Evolutionary conservation across 2,329 filamentous ascomycete genomes (phyloP), one percentile per base, ranked within the genome.

Genomic region (Clonostachys rosea): DNA sequence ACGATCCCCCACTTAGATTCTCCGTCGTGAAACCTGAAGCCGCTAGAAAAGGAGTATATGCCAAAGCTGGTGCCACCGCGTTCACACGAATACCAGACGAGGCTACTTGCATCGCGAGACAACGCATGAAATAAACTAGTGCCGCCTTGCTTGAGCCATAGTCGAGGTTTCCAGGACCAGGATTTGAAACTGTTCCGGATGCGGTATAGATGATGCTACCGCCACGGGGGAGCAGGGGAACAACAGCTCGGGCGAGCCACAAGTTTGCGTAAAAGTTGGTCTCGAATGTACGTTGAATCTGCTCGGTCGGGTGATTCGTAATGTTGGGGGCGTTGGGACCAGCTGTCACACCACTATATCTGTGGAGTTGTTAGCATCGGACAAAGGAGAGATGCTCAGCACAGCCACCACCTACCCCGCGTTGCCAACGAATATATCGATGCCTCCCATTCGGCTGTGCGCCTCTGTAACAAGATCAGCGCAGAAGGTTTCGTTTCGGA

Each of bases 121-220:
- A 66, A 12, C 71, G 65, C 1, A 79, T 82, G 52, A 83, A 82
- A 0, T 73, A 72, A 3, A 73, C 68, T 47, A 83, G 79, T 20
- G 78, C 78, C 7, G 76, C 79, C 55, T 84, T 83, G 6, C 77
- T 81, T 1, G 76, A 63, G 4, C 73, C 66, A 53, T 82, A 83
- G 56, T 83, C 79, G 3, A 81, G 59, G 64, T 80, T 72, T 16
- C 58, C 50, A 0, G 60, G 51, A 4, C 74, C 76, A 2, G 79
- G 78, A 47, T 75, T 68, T 60, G 79, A 81, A 2, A 74, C 70
- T n/a, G 74, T 72, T 0, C 75, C 68, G 0, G 76, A 80, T 1
- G 75, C 71, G 2, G 71, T 73, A 60, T 82, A 83, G 61, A 82
- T 77, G 53, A 83, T 81, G 39, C 34, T 10, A 63, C 69, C 51